Base-by-base conservation (phyloP, 163 green algal genomes). In the Scenedesmus sp. region DNA sequence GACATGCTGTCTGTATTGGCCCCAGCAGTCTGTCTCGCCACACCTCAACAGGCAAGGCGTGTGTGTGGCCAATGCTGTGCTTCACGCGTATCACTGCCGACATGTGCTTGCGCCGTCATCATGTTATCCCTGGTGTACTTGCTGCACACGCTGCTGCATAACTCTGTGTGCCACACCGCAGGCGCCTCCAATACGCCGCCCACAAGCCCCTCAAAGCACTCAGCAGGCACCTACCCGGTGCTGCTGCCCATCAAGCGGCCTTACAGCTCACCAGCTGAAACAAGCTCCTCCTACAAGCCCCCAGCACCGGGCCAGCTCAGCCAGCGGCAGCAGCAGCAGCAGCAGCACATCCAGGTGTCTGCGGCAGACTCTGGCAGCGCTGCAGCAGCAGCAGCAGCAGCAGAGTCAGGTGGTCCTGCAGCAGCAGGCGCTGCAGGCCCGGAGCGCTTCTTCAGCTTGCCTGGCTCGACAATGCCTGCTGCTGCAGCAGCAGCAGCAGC, bases 161-260 rank as follows among this genome's bases (percentile, higher is more conserved):
- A 46, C 0, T 1, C 34, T 46, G 34, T 46, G 34, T 46, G 34
- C 34, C 34, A 46, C 34, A 46, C 34, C 34, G 34, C 73, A 91
- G 87, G 87, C 57, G 57, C 87, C 15, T 76, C 73, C 57, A 83
- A 86, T 9, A 91, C 73, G 54, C 87, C 87, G 18, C 87, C 87
- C 3, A 3, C 34, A 10, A 91, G 87, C 56, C 87, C 87, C 52
- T 52, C 26, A 8, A 91, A 86, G 73, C 87, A 91, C 13, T 8
- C 84, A 81, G 57, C 52, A 81, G 26, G 26, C 59, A 2, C n/a
- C 15, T 9, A 74, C 7, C 67, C 26, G 3, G 52, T 84, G 67
- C 54, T 73, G 86, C 60, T 57, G 70, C 67, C 46, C 13, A 18
- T 52, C 70, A 79, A 79, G 52, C 70, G 70, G 70, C 70, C 70